Conservation (phyloP, 2,329 filamentous ascomycete species). For the Ceratocystis diversiconidia region DNA sequence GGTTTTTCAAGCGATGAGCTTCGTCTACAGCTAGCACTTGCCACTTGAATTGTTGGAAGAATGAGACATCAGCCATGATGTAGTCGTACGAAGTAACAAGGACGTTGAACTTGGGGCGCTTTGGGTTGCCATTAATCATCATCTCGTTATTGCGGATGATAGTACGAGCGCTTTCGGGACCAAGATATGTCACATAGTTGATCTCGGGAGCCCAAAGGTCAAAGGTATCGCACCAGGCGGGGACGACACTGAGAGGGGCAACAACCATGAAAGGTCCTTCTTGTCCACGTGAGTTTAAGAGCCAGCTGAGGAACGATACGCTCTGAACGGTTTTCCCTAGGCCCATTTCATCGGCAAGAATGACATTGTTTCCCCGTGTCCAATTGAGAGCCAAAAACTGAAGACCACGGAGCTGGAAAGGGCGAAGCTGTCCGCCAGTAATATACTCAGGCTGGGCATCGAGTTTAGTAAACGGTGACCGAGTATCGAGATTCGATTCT, state of each 20-base stretch:
- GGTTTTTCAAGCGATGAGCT: slow-evolving; percentile 91
- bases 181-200: slow-evolving; percentile 94
- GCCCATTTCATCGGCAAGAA: slow-evolving; percentile 97
- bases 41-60: slow-evolving; percentile 87
- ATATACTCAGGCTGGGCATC: slow-evolving; percentile 78
- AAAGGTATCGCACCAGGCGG: slow-evolving; percentile 96
- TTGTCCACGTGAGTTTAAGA: slow-evolving; percentile 76
- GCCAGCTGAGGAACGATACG: slow-evolving; percentile 92
- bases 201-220: slow-evolving; percentile 90
- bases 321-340: slow-evolving; percentile 97
- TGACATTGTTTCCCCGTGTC: slow-evolving; percentile 87
- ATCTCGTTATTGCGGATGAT: slow-evolving; percentile 87
- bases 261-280: slow-evolving; percentile 93
- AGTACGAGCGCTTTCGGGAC: slow-evolving; percentile 69
- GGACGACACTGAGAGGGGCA: slow-evolving; percentile 93
- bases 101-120: slow-evolving; percentile 93
- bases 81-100: slow-evolving; percentile 96
- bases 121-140: slow-evolving; percentile 69
- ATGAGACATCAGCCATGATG: slow-evolving; percentile 70
- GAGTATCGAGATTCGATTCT: slow-evolving; percentile 61
- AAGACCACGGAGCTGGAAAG: slow-evolving; percentile 85
- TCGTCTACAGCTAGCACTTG: slow-evolving; percentile 94
- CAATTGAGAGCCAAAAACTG: slow-evolving; percentile 96
- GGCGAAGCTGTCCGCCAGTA: slow-evolving; percentile 66
- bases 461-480: slow-evolving; percentile 57